Evolutionary conservation across 108 stramenopile species (phyloP), one percentile per base, ranked within the genome.

Genomic region (Chaetoceros tenuissimus): DNA sequence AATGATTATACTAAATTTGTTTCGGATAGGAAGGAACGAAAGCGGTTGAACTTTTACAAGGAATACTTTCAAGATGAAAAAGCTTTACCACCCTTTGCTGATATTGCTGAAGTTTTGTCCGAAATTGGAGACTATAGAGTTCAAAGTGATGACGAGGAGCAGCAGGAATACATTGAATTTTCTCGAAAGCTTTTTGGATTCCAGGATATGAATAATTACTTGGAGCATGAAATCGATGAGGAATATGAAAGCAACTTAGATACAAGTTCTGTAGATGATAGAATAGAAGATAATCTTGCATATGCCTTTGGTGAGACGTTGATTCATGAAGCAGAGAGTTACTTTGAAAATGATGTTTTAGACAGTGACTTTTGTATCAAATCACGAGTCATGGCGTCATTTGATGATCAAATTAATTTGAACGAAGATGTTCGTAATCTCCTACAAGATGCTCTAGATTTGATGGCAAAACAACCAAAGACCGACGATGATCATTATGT

Each of bases 1-100:
- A 86, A 86, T 60, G 85, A 86, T 48, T 86, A 82, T 58, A 75
- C 72, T 1, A 27, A 10, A 40, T 40, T 40, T 13, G 13, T 40
- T 5, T 13, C 5, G 5, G 34, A 40, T 40, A 10, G 5, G 34
- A 40, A 40, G 13, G 5, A 10, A 13, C 5, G 34, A 40, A 40
- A 13, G 34, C 5, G 34, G 5, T 5, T 40, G 34, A 40, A 40
- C 13, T 40, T 40, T 13, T 40, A n/a, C n/a, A n/a, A n/a, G n/a
- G n/a, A n/a, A n/a, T n/a, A n/a, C n/a, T n/a, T n/a, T n/a, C n/a
- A n/a, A n/a, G n/a, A n/a, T n/a, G n/a, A n/a, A n/a, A n/a, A n/a
- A n/a, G n/a, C n/a, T n/a, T n/a, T n/a, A n/a, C n/a, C n/a, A n/a
- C n/a, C n/a, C n/a, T 40, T 40, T 5, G 13, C 34, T 10, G 34